These are phyloP conservation scores for Termitomyces sp. DNA, from an alignment of 768 basidiomycete genomes.

Conservation along the genomic window DNA sequence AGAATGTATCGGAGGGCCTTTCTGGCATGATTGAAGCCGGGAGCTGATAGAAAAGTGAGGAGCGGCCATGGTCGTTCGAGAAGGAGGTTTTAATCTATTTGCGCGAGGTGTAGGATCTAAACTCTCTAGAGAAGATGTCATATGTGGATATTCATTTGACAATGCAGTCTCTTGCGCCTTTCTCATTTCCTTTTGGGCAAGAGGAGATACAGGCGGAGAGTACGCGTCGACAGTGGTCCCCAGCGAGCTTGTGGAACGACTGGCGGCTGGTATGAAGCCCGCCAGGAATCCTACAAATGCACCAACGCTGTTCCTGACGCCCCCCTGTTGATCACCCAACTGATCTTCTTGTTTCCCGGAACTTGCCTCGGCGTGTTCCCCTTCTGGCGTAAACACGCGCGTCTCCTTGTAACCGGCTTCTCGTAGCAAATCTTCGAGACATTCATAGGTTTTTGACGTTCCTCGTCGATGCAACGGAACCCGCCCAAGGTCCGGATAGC, in stretches of 20 bases:
- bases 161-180: conserved; percentile 13
- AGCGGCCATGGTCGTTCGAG: conserved; percentile 12
- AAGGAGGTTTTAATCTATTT: conserved; percentile 10
- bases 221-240: conserved; percentile 14
- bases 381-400: conserved; percentile 83
- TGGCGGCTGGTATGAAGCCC: conserved; percentile 48
- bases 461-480: conserved; percentile 78
- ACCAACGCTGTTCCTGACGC: conserved; percentile 46
- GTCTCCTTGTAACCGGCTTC: conserved; percentile 94
- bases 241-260: conserved; percentile 18
- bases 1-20: conserved; percentile 8
- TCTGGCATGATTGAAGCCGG: too few relatives aligned
- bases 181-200: conserved; percentile 18
- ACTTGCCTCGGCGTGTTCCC: conserved; percentile 43
- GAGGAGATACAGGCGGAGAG: conserved; percentile 31
- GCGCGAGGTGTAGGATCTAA: conserved; percentile 24
- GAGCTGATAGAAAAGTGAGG: conserved; percentile 6
- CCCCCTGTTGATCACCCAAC: conserved; percentile 23
- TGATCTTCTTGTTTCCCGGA: conserved; percentile 22
- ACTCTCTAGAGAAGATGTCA: conserved; percentile 34
- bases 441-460: conserved; percentile 77
- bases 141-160: conserved; percentile 20
- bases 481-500: conserved; percentile 62
- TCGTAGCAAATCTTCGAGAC: conserved; percentile 78
- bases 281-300: conserved; percentile 66